A percentile compares a stretch with the other conserved stretches of the same genome.
Evolutionary conservation across 176 grass and related monocot genomes (phyloP).

Genomic region (Pharus latifolius): DNA sequence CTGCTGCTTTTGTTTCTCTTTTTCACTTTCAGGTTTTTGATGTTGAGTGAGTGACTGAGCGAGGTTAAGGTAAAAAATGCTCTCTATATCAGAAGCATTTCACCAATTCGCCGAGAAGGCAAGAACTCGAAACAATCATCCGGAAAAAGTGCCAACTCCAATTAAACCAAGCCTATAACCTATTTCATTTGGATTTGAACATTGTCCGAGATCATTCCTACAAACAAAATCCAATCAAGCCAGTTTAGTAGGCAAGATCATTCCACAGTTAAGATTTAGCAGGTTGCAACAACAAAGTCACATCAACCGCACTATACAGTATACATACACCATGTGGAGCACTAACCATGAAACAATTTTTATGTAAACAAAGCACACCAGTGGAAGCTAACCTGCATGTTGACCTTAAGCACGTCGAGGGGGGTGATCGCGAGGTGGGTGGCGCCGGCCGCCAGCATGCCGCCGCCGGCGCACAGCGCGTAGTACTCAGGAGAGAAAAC

Average conservation of each 20-base stretch:
- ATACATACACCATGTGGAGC: no score
- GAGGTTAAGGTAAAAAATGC: background rate
- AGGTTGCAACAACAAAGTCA: background rate
- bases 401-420: conserved; percentile 92
- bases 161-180: background rate
- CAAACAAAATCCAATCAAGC: background rate
- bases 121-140: no score
- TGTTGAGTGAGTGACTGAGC: background rate
- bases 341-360: background rate
- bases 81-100: background rate
- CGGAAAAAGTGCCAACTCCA: no score
- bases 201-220: background rate
- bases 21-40: background rate
- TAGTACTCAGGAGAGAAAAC: conserved; percentile 91
- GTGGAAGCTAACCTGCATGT: conserved; percentile 96
- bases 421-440: conserved; percentile 93
- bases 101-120: no score
- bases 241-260: background rate
- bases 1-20: background rate
- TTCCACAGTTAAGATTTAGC: no score
- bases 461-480: conserved; percentile 72
- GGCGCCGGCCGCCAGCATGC: conserved; percentile 81
- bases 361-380: no score
- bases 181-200: no score
- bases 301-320: background rate